Evolutionary conservation across 805 yeast species (phyloP), one percentile per base, ranked within the genome.

Genomic region (Lachancea fermentati): DNA sequence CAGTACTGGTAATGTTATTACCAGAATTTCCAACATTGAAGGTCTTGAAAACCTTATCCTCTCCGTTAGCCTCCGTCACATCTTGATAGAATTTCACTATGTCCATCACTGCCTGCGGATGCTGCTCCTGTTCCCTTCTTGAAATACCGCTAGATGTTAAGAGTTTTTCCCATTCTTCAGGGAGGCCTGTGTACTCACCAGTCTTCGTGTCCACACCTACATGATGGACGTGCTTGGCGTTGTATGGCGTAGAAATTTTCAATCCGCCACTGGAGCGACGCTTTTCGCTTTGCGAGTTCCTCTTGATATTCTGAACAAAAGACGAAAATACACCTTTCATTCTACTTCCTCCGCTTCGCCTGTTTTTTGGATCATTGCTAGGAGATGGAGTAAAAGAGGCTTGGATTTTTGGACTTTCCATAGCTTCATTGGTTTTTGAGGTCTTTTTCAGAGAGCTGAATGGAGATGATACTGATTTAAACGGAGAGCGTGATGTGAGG

Each of bases 71-170:
- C 32, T 68, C 69, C 0, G 73, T 65, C 19, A 66, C 71, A 49
- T 79, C 83, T 54, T 80, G 85, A 61, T 87, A 87, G 57, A 87
- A 87, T 32, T 85, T 87, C 19, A 87, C 87, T 44, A 85, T 88
- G 54, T 87, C 95, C 72, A 83, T 83, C 4, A 93, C 95, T 1
- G 96, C 96, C 60, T 86, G 89, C 2, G 97, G 96, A 62, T 93
- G 86, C 46, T 82, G 85, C 57, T 81, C 81, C 65, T 87, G 95
- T 54, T 93, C 98, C 47, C 77, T 83, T 47, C 76, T 79, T 4
- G 96, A 78, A 44, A 93, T 88, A 39, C 96, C 96, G 53, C 88
- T 83, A 2, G 93, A 85, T 9, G 81, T 73, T 39, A 93, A 70
- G 26, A 89, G 69, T 46, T 77, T 75, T 47, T 87, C 87, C 98